Evolutionary conservation across 257 asterid species (phyloP), one percentile per base, ranked within the genome.

Genomic region (Pogostemon cablin): DNA sequence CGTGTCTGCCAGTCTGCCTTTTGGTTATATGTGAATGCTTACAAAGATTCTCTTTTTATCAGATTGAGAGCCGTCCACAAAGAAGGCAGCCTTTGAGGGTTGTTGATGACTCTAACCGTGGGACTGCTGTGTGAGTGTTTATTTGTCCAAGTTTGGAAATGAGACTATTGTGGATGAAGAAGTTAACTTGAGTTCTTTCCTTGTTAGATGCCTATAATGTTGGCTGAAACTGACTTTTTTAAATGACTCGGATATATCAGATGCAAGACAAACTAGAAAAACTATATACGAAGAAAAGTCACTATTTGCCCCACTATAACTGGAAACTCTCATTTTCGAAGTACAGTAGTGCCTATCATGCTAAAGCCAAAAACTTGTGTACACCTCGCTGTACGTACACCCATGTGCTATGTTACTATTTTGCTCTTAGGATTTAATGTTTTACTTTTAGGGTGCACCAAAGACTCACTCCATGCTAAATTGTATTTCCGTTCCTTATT

Each of bases 61-160:
- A 95, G 99, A 95, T 95, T 49, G 99, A 95, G 81, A 95, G 99
- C 86, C 83, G 98, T 40, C 99, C 99, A 10, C 97, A 86, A 78
- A 89, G 78, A 78, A 85, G 81, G 70, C 84, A 88, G 42, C 98
- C 99, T 2, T 75, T 95, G 74, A 79, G 99, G 86, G 84, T 85
- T n/a, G 93, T 95, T 72, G 98, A 91, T 57, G 96, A 82, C 80
- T 86, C 90, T 17, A 88, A 87, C 79, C 80, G 74, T 59, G 96
- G 93, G 59, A 84, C 81, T 41, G 90, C 95, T 78, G 87, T 81
- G 96, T 89, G 79, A 91, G 96, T 84, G 42, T 53, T 72, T 44
- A 9, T 67, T 8, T 10, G 60, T 61, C 63, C 38, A 39, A 6
- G 9, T n/a, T 35, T 72, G 65, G 40, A 5, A 62, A 41, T 62